Evolutionary conservation across 768 basidiomycete genomes (phyloP), one percentile per base, ranked within the genome.

Genomic region (Naganishia randhawae): DNA sequence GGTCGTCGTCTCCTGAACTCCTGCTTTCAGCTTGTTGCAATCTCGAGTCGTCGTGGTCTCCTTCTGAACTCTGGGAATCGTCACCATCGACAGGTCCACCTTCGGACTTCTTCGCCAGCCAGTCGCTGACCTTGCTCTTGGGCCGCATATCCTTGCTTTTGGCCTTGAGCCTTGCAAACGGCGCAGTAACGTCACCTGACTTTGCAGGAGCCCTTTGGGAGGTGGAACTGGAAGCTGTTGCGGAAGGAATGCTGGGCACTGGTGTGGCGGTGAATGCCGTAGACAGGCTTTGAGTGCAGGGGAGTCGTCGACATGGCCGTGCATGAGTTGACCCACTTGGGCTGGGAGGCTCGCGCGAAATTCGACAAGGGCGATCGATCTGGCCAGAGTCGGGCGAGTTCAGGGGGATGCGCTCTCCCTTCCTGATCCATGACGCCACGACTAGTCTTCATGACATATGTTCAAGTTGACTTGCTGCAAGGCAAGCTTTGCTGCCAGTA

Each of bases 61-160:
- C 66, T 14, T 50, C 66, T 3, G 31, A 50, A 35, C 42, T 64
- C 1, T 50, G 42, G 0, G 53, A 42, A 17, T 31, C 27, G 11
- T 67, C 65, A 31, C 39, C 53, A n/a, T n/a, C 41, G 35, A 29
- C 55, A 22, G 53, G 61, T 57, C 66, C 66, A 57, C 61, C 41
- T 31, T 55, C 55, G 22, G 52, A 67, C 66, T 51, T 67, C 50
- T 67, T 61, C 57, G 57, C 57, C 57, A 61, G 37, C 57, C 57
- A 61, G 25, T 61, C 57, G 57, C 57, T 61, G 37, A 61, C 57
- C 27, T 61, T 61, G 29, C 57, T 61, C 57, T 61, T 61, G 25
- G 57, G 57, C 57, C 57, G 57, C 57, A 61, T 61, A 22, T 61
- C 57, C 39, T 61, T 61, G 57, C 57, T 61, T 61, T 61, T 61